A percentile compares a stretch with the other conserved stretches of the same genome.
These are phyloP conservation scores for Penicillium robsamsonii DNA, from an alignment of 495 filamentous ascomycete species.

Conservation along the genomic window DNA sequence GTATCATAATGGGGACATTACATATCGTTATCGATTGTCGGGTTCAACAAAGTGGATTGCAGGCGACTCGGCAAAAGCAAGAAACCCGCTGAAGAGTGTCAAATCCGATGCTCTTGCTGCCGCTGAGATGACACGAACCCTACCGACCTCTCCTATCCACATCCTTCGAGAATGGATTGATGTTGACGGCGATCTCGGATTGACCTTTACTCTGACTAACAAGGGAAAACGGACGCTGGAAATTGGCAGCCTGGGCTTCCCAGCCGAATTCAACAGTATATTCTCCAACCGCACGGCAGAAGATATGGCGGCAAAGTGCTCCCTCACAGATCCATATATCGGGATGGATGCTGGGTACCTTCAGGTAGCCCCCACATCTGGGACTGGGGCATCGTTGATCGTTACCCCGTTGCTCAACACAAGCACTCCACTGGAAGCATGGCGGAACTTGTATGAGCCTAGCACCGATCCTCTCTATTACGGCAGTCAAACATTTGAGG, in stretches of 20 bases:
- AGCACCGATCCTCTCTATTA: slow-evolving; percentile 34
- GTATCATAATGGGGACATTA: not conserved
- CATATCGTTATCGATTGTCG: not conserved
- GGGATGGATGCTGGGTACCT: not conserved
- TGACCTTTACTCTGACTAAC: slow-evolving; percentile 48
- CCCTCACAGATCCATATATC: slow-evolving; percentile 19
- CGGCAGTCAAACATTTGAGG: slow-evolving; percentile 51
- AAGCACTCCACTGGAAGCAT: not conserved
- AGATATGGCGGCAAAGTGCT: slow-evolving; percentile 42
- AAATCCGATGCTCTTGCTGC: slow-evolving; percentile 23
- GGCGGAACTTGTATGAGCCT: not conserved
- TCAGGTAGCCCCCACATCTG: not conserved
- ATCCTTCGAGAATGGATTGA: not conserved
- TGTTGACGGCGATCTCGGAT: not conserved
- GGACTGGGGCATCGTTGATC: not conserved
- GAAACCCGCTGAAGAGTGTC: slow-evolving; percentile 27
- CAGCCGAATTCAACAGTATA: slow-evolving; percentile 55
- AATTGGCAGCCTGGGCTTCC: slow-evolving; percentile 52
- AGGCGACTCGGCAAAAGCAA: slow-evolving; percentile 37
- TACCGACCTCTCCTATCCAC: slow-evolving; percentile 16
- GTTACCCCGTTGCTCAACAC: not conserved
- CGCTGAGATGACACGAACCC: slow-evolving; percentile 34
- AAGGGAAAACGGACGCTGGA: slow-evolving; percentile 35
- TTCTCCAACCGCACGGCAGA: slow-evolving; percentile 47
- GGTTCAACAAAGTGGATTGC: slow-evolving; percentile 7